Evolutionary conservation across 768 basidiomycete species (phyloP).

Genomic region (Sistotremastrum niveocremeum): DNA sequence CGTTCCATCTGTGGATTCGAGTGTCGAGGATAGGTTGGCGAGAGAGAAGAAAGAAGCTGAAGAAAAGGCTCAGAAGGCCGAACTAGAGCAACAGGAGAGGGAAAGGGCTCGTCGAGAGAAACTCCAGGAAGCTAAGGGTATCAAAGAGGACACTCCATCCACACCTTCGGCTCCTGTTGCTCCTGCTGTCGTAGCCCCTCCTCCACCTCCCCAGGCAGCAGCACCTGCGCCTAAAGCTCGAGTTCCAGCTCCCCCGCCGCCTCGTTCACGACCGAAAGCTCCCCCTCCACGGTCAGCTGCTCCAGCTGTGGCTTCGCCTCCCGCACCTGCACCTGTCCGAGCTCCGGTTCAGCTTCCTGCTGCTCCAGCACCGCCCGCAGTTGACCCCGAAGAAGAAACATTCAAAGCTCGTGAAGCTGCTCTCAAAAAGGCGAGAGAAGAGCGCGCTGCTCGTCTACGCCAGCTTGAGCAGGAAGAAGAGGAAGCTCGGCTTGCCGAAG

Average conservation of each 20-base stretch:
- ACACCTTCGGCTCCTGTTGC: conserved; percentile 20
- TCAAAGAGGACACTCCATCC: conserved; percentile 32
- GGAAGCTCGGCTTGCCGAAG: conserved; percentile 35
- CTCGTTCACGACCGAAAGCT: conserved; percentile 20
- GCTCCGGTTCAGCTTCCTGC: conserved; percentile 11
- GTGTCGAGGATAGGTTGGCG: conserved; percentile 73
- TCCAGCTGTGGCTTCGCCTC: conserved; percentile 26
- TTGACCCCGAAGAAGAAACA: conserved; percentile 68
- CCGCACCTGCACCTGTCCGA: conserved; percentile 18
- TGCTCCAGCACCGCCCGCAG: conserved; percentile 26
- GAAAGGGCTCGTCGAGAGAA: conserved; percentile 59
- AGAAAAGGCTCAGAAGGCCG: conserved; percentile 65
- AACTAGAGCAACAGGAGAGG: conserved; percentile 69
- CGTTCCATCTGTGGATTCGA: conserved; percentile 48
- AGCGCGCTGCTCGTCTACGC: conserved; percentile 53
- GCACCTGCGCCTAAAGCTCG: conserved; percentile 29
- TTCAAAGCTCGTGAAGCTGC: conserved; percentile 57
- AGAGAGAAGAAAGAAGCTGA: conserved; percentile 87
- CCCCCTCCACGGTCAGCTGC: conserved; percentile 24
- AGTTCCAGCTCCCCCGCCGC: conserved; percentile 30
- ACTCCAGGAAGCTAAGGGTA: conserved; percentile 59
- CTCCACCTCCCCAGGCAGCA: conserved; percentile 24
- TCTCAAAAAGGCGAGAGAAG: conserved; percentile 59
- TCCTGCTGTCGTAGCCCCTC: conserved; percentile 14
- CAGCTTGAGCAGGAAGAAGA: conserved; percentile 58